A percentile compares a stretch with the other conserved stretches of the same genome.
These are phyloP conservation scores for Tolypocladium guangdongense DNA, from an alignment of 2,329 filamentous ascomycete species.

Conservation along the genomic window DNA sequence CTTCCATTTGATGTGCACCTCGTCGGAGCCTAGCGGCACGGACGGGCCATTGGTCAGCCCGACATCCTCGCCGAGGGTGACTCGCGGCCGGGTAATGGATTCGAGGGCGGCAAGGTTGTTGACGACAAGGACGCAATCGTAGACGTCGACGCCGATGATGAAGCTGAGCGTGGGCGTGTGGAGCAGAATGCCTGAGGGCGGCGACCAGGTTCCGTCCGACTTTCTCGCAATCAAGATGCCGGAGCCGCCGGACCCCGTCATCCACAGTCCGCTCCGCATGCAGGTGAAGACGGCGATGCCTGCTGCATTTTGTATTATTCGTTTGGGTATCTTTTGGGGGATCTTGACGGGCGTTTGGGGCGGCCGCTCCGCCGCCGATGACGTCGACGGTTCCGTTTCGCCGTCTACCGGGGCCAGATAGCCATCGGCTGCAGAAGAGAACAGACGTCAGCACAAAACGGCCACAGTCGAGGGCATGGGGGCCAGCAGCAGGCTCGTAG, in stretches of 20 bases:
- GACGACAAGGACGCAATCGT: slow-evolving; percentile 89
- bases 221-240: slow-evolving; percentile 77
- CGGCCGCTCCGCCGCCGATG: slow-evolving; percentile 18
- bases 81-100: slow-evolving; percentile 66
- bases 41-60: slow-evolving; percentile 68
- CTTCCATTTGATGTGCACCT: slow-evolving; percentile 39
- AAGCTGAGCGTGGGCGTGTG: slow-evolving; percentile 87
- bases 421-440: slow-evolving; percentile 35
- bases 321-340: slow-evolving; percentile 71
- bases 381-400: slow-evolving; percentile 6
- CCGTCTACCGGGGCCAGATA: slow-evolving; percentile 36
- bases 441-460: background rate
- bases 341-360: slow-evolving; percentile 43
- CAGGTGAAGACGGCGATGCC: slow-evolving; percentile 91
- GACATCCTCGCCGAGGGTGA: slow-evolving; percentile 74
- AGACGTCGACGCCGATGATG: slow-evolving; percentile 84
- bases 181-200: slow-evolving; percentile 80
- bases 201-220: slow-evolving; percentile 81
- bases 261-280: slow-evolving; percentile 87
- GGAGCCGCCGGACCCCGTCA: slow-evolving; percentile 82
- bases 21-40: slow-evolving; percentile 39
- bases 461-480: background rate
- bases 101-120: slow-evolving; percentile 79
- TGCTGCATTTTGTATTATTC: slow-evolving; percentile 80
- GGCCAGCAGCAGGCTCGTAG: slow-evolving; percentile 1